A percentile compares a stretch with the other conserved stretches of the same genome.
These are phyloP conservation scores for Hamamelis virginiana DNA, from an alignment of 164 flowering plant genomes.

Conservation along the genomic window DNA sequence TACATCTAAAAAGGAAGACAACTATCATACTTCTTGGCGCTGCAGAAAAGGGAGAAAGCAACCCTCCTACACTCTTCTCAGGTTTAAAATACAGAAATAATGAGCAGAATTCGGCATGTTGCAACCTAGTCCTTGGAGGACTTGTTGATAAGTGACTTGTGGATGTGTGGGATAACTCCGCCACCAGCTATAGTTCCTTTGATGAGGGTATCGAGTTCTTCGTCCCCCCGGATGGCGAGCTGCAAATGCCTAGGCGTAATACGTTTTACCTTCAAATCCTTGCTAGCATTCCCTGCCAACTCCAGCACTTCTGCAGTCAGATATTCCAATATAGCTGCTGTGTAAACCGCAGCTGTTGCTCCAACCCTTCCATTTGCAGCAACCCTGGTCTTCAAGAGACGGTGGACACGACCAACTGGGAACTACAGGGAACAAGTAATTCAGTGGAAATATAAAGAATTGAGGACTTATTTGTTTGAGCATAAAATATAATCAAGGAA, in stretches of 20 bases:
- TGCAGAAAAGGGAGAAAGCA: background rate
- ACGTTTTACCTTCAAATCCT: slow-evolving; percentile 42
- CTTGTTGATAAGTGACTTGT: slow-evolving; percentile 42
- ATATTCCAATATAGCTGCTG: slow-evolving; percentile 39
- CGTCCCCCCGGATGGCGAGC: slow-evolving; percentile 42
- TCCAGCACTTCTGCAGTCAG: slow-evolving; percentile 41
- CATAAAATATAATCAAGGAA: background rate
- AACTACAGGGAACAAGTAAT: slow-evolving; percentile 17
- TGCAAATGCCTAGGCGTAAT: slow-evolving; percentile 41
- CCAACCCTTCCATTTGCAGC: slow-evolving; percentile 40
- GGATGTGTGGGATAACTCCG: slow-evolving; percentile 43
- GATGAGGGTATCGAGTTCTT: slow-evolving; percentile 40
- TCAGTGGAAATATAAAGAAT: background rate
- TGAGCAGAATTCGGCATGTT: background rate
- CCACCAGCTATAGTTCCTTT: slow-evolving; percentile 45
- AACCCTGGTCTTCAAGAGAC: slow-evolving; percentile 36
- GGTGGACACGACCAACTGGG: slow-evolving; percentile 42
- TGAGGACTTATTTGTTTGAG: background rate
- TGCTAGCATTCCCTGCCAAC: slow-evolving; percentile 42
- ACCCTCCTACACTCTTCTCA: background rate
- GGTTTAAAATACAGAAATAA: background rate
- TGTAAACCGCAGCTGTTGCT: slow-evolving; percentile 41
- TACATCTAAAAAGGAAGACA: background rate
- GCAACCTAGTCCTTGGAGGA: slow-evolving; percentile 29
- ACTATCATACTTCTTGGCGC: background rate